phyloP scores from a whole-genome alignment of 495 filamentous ascomycete species.

The Neurospora sublineolata region DNA sequence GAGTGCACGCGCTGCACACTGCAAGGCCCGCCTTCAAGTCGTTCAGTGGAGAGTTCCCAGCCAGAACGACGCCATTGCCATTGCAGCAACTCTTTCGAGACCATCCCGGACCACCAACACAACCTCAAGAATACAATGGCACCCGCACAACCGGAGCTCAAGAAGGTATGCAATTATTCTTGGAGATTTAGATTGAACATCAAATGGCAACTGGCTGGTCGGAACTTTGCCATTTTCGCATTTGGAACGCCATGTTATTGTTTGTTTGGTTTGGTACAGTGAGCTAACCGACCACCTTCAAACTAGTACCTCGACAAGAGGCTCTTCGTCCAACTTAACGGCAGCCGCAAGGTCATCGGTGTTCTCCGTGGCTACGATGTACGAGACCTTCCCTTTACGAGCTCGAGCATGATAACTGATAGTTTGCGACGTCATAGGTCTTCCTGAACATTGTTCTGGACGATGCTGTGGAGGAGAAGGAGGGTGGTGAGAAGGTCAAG shows the following conservation, averaged over 20 bases:
- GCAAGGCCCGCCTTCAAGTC: background rate
- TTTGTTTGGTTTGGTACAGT: background rate
- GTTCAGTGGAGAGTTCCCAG: background rate
- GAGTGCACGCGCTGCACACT: background rate
- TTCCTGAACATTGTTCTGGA: conserved; percentile 98
- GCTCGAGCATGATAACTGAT: background rate
- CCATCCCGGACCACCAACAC: conserved; percentile 1
- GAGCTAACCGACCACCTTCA: conserved; percentile 2
- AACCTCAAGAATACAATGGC: conserved; percentile 58
- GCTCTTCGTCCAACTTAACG: conserved; percentile 94
- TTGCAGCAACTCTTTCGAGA: background rate
- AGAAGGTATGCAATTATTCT: conserved; percentile 55
- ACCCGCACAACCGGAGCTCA: conserved; percentile 96
- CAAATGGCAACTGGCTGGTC: background rate
- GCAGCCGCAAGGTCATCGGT: conserved; percentile 92
- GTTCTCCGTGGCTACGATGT: conserved; percentile 94
- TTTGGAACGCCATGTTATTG: background rate
- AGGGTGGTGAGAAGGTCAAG: conserved; percentile 77
- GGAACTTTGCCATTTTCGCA: background rate
- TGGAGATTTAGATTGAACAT: background rate
- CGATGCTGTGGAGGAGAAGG: conserved; percentile 93
- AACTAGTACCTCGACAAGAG: conserved; percentile 96
- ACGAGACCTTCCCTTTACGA: conserved; percentile 14
- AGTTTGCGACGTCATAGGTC: conserved; percentile 44
- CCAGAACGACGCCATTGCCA: conserved; percentile 2